Percentiles rank a stretch among this genome's conserved stretches.
Evolutionary conservation across 2,329 filamentous ascomycete genomes (phyloP).

Genomic region (Pyrenophora tritici-repentis): DNA sequence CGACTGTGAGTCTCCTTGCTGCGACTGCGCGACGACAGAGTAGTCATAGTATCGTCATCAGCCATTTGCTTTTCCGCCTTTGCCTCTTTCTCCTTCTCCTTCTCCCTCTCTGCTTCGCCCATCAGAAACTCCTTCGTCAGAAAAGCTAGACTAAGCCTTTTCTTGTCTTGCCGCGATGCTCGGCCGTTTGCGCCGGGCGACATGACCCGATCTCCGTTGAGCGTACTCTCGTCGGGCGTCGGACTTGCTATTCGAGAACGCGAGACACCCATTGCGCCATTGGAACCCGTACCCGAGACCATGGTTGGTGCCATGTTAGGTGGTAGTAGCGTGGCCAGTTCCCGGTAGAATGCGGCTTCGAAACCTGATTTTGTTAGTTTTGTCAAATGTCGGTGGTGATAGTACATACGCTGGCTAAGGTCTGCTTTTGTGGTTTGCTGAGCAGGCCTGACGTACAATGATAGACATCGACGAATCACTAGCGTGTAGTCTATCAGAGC

Average conservation of each 20-base stretch:
- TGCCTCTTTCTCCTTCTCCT: constrained; percentile 15
- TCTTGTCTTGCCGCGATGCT: constrained; percentile 46
- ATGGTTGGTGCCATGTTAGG: constrained; percentile 32
- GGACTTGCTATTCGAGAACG: constrained; percentile 37
- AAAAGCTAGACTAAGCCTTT: constrained; percentile 47
- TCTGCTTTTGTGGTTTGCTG: constrained; percentile 65
- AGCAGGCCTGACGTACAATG: constrained; percentile 67
- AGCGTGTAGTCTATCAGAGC: constrained; percentile 88
- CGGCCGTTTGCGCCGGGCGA: constrained; percentile 31
- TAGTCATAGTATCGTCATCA: constrained; percentile 32
- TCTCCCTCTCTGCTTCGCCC: constrained; percentile 26
- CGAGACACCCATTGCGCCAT: constrained; percentile 36
- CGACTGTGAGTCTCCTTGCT: constrained; percentile 38
- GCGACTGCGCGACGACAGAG: constrained; percentile 33
- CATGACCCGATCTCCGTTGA: constrained; percentile 32
- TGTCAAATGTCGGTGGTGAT: constrained; percentile 11
- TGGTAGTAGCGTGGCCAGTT: constrained; percentile 50
- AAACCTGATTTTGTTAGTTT: constrained; percentile 45
- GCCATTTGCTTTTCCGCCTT: constrained; percentile 23
- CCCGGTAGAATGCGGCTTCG: constrained; percentile 52
- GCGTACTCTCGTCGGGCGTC: constrained; percentile 22
- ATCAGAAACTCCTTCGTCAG: constrained; percentile 43
- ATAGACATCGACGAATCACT: constrained; percentile 81
- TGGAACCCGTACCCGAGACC: constrained; percentile 41
- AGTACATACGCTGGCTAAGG: constrained; percentile 66